A percentile compares a stretch with the other conserved stretches of the same genome.
These are phyloP conservation scores for Saccharomyces hybrid DNA, from an alignment of 1,139 yeast genomes.

Conservation along the genomic window DNA sequence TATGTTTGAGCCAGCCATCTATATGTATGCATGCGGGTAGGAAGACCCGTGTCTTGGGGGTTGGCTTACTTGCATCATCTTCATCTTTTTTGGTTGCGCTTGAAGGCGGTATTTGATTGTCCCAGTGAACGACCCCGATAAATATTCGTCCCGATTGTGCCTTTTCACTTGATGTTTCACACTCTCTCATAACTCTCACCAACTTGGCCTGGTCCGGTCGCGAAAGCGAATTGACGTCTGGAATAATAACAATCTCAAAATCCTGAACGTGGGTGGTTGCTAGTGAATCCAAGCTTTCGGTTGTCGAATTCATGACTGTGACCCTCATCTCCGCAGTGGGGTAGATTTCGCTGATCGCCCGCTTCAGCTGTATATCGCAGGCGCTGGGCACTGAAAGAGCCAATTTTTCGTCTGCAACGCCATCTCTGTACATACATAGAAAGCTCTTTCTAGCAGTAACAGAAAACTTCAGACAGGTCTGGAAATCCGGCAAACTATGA, in stretches of 20 bases:
- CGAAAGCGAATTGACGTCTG: neutral
- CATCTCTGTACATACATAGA: constrained; percentile 8
- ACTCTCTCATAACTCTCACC: constrained; percentile 8
- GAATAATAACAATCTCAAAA: constrained; percentile 4
- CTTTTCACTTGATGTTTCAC: neutral
- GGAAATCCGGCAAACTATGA: constrained; percentile 14
- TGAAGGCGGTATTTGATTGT: neutral
- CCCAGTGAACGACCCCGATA: constrained; percentile 18
- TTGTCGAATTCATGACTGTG: neutral
- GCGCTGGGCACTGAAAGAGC: neutral
- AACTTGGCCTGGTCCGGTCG: constrained; percentile 4
- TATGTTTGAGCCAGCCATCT: constrained; percentile 22
- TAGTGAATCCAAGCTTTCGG: neutral
- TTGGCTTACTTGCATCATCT: neutral
- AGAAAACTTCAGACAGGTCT: constrained; percentile 15
- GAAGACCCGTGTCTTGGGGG: neutral
- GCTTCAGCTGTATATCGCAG: neutral
- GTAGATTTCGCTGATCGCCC: neutral
- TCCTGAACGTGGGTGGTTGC: neutral
- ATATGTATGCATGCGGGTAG: constrained; percentile 6
- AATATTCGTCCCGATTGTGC: constrained; percentile 8
- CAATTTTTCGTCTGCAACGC: neutral
- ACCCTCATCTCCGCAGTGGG: neutral
- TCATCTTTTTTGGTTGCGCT: neutral
- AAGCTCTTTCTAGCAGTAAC: constrained; percentile 17